Evolutionary conservation across 208 protist species (phyloP).

Genomic region (Trypanosoma theileri): DNA sequence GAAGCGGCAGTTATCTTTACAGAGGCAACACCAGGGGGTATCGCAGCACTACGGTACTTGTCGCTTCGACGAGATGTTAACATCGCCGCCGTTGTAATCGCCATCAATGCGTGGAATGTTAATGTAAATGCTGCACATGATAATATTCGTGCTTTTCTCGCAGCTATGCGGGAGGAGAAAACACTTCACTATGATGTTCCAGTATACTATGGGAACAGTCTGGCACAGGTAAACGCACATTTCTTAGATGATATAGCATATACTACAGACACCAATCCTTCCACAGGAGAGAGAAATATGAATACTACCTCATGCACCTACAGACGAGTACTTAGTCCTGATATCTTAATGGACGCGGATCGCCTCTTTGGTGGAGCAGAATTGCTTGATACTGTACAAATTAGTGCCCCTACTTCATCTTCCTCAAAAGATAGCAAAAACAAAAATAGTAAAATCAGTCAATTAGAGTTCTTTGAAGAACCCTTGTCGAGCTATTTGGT

Average conservation of each 20-base stretch:
- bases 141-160: slow-evolving; percentile 35
- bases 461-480: slow-evolving; percentile 32
- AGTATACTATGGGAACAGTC: slow-evolving; percentile 49
- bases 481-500: slow-evolving; percentile 36
- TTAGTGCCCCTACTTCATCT: not conserved
- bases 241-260: slow-evolving; percentile 20
- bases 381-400: slow-evolving; percentile 15
- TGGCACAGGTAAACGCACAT: slow-evolving; percentile 29
- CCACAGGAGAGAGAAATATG: not conserved
- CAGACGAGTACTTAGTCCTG: slow-evolving; percentile 21
- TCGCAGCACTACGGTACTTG: slow-evolving; percentile 67
- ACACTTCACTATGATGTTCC: slow-evolving; percentile 30
- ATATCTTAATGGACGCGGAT: slow-evolving; percentile 21
- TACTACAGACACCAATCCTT: not conserved
- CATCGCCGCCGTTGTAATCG: slow-evolving; percentile 63
- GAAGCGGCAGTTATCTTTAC: slow-evolving; percentile 60
- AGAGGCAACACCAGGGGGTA: slow-evolving; percentile 54
- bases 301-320: slow-evolving; percentile 32
- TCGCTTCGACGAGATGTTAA: slow-evolving; percentile 56
- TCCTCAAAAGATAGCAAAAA: not conserved
- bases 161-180: slow-evolving; percentile 43
- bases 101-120: slow-evolving; percentile 40
- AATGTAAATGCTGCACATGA: slow-evolving; percentile 33
- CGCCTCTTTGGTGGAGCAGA: slow-evolving; percentile 35
- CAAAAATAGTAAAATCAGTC: not conserved